Base-by-base conservation (phyloP, 306 rosid species). In the Cucumis cinereus region DNA sequence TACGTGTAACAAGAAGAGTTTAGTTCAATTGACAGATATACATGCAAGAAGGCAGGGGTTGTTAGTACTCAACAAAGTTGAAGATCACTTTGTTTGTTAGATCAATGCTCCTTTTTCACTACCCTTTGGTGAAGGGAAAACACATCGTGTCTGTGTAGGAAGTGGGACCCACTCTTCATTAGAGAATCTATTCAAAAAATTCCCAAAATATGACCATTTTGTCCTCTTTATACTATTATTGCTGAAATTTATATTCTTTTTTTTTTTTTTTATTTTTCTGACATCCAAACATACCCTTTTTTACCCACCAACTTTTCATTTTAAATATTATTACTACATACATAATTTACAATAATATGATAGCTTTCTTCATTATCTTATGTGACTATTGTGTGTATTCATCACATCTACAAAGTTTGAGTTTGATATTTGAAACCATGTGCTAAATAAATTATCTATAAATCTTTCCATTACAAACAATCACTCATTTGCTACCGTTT, bases 231-330 rank as follows among this genome's bases (percentile, higher is more conserved):
- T 30, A 30, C 35, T 3, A 20, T 2, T 19, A 67, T 40, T 22
- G 71, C 50, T 64, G 4, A 19, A 36, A 19, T 64, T 64, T n/a
- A 10, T 66, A 40, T 17, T 30, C 35, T 3, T 30, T 30, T 30
- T 30, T 3, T 30, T 3, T 30, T 3, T 30, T 3, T 30, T 5
- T 28, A 1, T 28, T 40, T 43, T 23, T 43, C 5, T 68, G 14
- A 68, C 74, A 69, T 69, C 74, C 56, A 69, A 69, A 68, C 1
- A 68, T 68, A 68, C 74, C 35, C 74, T 38, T 68, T 68, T 67
- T 41, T 50, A 68, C 74, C 19, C n/a, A 16, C 45, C 45, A 3
- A 17, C 69, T 62, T 62, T 62, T 35, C 45, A 33, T 62, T 62
- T 33, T 33, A 62, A 60, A 60, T 28, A 28, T 60, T 28, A 60